phyloP scores from a whole-genome alignment of 2,329 filamentous ascomycete species.

The Fusarium stilboides region DNA sequence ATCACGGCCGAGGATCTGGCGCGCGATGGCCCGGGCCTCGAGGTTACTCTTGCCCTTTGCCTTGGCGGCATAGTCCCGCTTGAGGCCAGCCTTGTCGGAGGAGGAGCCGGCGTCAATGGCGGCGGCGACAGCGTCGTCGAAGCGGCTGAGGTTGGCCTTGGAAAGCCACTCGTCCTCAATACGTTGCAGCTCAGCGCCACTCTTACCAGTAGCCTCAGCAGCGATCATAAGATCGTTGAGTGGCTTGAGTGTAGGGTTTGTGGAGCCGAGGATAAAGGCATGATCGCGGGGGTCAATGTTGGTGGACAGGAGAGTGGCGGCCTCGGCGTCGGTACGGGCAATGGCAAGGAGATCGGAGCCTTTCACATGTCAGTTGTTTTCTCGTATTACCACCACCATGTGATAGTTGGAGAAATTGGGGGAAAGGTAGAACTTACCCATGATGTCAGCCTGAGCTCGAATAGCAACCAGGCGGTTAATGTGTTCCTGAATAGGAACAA shows the following conservation, averaged over 20 bases:
- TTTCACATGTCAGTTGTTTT: slow-evolving; percentile 54
- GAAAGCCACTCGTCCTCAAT: slow-evolving; percentile 92
- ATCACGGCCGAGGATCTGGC: slow-evolving; percentile 81
- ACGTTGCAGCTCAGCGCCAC: slow-evolving; percentile 83
- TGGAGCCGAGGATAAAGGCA: slow-evolving; percentile 90
- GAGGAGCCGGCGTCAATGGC: slow-evolving; percentile 80
- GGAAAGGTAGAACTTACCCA: slow-evolving; percentile 73
- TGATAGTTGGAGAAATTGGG: slow-evolving; percentile 32
- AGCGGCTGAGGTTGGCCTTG: slow-evolving; percentile 86
- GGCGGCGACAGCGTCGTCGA: slow-evolving; percentile 89
- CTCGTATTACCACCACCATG: slow-evolving; percentile 16
- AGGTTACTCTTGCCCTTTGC: slow-evolving; percentile 87
- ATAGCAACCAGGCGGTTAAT: slow-evolving; percentile 98
- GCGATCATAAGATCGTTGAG: slow-evolving; percentile 92
- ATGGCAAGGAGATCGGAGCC: slow-evolving; percentile 89
- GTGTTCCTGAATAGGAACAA: slow-evolving; percentile 97
- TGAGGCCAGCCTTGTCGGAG: slow-evolving; percentile 77
- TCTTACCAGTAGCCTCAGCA: slow-evolving; percentile 87
- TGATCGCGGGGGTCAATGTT: slow-evolving; percentile 98
- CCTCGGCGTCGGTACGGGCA: slow-evolving; percentile 96
- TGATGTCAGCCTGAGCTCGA: slow-evolving; percentile 97
- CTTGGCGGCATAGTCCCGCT: slow-evolving; percentile 75
- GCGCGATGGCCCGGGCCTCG: slow-evolving; percentile 86
- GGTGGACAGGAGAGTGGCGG: slow-evolving; percentile 95
- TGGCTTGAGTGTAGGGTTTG: slow-evolving; percentile 86